phyloP scores from a whole-genome alignment of 306 rosid species.

The Fragaria iinumae region DNA sequence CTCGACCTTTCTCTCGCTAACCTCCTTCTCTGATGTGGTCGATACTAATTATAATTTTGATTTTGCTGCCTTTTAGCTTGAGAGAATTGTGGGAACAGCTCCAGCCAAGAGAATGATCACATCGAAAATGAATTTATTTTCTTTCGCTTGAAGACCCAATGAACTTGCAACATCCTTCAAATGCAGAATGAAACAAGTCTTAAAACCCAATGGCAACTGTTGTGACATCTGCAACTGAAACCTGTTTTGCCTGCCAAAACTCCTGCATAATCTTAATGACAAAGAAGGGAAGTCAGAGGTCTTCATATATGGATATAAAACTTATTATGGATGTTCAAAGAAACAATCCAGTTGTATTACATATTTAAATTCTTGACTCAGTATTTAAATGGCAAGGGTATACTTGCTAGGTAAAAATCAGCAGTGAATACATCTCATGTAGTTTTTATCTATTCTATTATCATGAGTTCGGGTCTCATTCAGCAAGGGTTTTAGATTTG shows the following conservation, averaged over 20 bases:
- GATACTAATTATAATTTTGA: neutral
- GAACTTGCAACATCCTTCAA: neutral
- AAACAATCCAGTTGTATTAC: neutral
- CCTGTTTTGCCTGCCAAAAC: neutral
- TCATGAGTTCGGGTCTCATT: no score
- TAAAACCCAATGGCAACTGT: neutral
- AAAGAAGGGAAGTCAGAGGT: neutral
- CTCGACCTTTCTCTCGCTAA: neutral
- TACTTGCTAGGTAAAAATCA: no score
- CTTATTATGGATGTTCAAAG: neutral
- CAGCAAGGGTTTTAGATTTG: no score
- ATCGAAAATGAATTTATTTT: constrained; percentile 40
- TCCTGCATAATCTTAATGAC: neutral
- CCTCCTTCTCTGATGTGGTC: neutral
- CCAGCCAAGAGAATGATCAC: constrained; percentile 46
- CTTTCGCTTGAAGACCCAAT: constrained; percentile 29
- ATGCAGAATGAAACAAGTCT: neutral
- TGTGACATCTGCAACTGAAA: neutral
- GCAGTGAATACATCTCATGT: no score
- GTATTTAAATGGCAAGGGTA: neutral
- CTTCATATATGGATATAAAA: neutral
- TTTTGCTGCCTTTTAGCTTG: constrained; percentile 30
- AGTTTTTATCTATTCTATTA: no score
- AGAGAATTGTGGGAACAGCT: constrained; percentile 55
- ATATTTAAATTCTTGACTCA: neutral